phyloP scores from a whole-genome alignment of 352 stramenopile species.

The Pythium chondricola region DNA sequence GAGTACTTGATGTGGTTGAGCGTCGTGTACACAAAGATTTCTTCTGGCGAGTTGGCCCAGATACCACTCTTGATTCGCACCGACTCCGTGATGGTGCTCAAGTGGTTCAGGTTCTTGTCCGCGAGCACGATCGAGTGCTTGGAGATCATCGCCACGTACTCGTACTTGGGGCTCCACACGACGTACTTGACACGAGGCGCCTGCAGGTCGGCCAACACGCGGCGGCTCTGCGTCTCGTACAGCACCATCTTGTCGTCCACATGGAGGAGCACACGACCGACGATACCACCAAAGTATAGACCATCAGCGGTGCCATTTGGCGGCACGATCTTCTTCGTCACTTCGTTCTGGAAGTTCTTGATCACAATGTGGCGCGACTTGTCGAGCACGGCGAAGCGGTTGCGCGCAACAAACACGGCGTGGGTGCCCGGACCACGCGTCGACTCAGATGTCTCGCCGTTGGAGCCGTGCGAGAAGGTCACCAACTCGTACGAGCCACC shows the following conservation, averaged over 20 bases:
- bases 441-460: slow-evolving; percentile 87
- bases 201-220: slow-evolving; percentile 94
- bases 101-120: slow-evolving; percentile 96
- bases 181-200: slow-evolving; percentile 97
- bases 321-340: slow-evolving; percentile 96
- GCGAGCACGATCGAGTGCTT: slow-evolving; percentile 98
- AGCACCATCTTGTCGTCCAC: slow-evolving; percentile 97
- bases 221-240: slow-evolving; percentile 97
- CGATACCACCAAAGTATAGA: slow-evolving; percentile 95
- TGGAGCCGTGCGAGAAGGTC: slow-evolving; percentile 83
- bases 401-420: slow-evolving; percentile 96
- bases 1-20: slow-evolving; percentile 94
- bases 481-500: slow-evolving; percentile 98
- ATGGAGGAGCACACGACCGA: slow-evolving; percentile 96
- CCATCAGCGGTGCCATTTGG: slow-evolving; percentile 93
- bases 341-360: slow-evolving; percentile 99
- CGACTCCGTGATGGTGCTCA: slow-evolving; percentile 96
- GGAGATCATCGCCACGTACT: slow-evolving; percentile 95
- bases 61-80: slow-evolving; percentile 94
- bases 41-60: slow-evolving; percentile 86
- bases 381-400: slow-evolving; percentile 98
- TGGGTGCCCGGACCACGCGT: slow-evolving; percentile 92
- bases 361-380: slow-evolving; percentile 96
- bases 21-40: slow-evolving; percentile 99
- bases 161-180: slow-evolving; percentile 95